Percentiles rank a stretch among this genome's conserved stretches.
phyloP scores from a whole-genome alignment of 768 basidiomycete genomes.

The Gloeopeniophorella convolvens region DNA sequence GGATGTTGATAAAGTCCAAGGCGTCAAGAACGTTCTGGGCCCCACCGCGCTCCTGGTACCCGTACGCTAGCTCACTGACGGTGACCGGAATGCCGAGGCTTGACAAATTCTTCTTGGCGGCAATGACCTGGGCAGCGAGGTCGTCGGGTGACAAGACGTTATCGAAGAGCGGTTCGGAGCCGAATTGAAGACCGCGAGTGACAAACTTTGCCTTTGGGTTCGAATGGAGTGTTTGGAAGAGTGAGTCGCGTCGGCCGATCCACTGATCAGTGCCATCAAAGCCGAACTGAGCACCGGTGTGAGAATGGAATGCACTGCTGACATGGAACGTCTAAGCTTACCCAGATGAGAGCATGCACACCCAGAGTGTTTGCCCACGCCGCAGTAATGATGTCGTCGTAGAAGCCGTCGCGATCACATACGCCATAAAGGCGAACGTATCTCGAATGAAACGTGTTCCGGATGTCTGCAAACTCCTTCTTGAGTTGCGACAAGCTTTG shows the following conservation, averaged over 20 bases:
- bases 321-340: constrained; percentile 31
- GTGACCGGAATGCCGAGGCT: constrained; percentile 59
- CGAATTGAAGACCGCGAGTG: constrained; percentile 62
- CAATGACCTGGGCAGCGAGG: constrained; percentile 45
- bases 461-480: constrained; percentile 55
- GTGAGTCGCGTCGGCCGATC: constrained; percentile 25
- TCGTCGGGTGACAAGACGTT: constrained; percentile 40
- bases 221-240: constrained; percentile 25
- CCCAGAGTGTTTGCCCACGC: constrained; percentile 65
- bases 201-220: constrained; percentile 48
- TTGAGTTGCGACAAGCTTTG: constrained; percentile 47
- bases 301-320: no score
- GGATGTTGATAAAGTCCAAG: constrained; percentile 58
- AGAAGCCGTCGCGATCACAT: constrained; percentile 36
- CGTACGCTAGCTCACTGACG: constrained; percentile 36
- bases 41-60: constrained; percentile 45
- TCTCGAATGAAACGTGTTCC: constrained; percentile 50
- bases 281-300: constrained; percentile 26
- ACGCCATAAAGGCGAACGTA: constrained; percentile 51
- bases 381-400: constrained; percentile 57
- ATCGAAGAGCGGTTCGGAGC: constrained; percentile 66
- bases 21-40: constrained; percentile 50
- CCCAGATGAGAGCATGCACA: constrained; percentile 72
- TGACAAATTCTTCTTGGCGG: constrained; percentile 43
- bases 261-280: constrained; percentile 25